These are phyloP conservation scores for Xerocomellus dryophilus DNA, from an alignment of 768 basidiomycete species.

Conservation along the genomic window DNA sequence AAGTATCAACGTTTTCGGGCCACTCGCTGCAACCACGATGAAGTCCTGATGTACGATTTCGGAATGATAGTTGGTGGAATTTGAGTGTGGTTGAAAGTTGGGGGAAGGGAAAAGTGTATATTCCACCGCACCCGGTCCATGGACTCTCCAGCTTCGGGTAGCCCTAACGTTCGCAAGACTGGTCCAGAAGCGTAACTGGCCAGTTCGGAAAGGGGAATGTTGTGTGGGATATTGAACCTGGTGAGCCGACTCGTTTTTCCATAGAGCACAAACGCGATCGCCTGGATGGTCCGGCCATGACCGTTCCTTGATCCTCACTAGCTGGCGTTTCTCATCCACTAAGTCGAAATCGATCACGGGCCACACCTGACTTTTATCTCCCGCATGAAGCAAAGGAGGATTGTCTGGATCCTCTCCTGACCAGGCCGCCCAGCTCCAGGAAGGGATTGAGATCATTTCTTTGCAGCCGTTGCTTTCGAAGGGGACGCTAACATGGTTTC, in stretches of 20 bases:
- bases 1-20: neutral
- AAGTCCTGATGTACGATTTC: slow-evolving; percentile 13
- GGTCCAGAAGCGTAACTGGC: slow-evolving; percentile 18
- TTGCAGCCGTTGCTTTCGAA: slow-evolving; percentile 3
- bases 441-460: slow-evolving; percentile 5
- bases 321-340: neutral
- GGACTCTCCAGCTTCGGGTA: neutral
- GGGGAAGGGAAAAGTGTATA: neutral
- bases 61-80: neutral
- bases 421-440: slow-evolving; percentile 17
- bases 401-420: neutral
- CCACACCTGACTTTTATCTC: neutral
- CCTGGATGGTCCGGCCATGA: neutral
- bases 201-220: neutral
- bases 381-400: neutral
- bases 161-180: slow-evolving; percentile 1
- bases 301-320: slow-evolving; percentile 1
- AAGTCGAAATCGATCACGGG: slow-evolving; percentile 9
- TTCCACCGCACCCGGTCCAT: neutral
- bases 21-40: slow-evolving; percentile 7
- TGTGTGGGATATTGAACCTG: neutral
- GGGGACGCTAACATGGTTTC: slow-evolving; percentile 1
- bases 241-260: neutral
- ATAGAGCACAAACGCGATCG: neutral
- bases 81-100: neutral